phyloP scores from a whole-genome alignment of 2,329 filamentous ascomycete genomes.

The Ustilaginoidea virens region DNA sequence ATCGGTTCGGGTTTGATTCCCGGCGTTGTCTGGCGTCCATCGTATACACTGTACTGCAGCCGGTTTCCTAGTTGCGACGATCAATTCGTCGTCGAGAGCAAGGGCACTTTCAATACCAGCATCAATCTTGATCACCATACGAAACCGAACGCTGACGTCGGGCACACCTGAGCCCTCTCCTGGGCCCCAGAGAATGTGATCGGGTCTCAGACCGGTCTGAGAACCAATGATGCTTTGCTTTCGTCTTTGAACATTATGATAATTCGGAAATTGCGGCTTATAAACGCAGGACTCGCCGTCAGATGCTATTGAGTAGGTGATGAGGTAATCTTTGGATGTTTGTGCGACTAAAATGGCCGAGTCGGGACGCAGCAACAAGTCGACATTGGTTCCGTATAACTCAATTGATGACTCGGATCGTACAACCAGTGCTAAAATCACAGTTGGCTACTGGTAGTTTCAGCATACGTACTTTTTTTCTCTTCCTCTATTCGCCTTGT shows the following conservation, averaged over 20 bases:
- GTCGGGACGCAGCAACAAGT: constrained; percentile 77
- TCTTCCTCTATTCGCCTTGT: not conserved
- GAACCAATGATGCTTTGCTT: constrained; percentile 45
- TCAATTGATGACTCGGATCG: constrained; percentile 67
- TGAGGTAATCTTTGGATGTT: constrained; percentile 71
- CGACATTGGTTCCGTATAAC: constrained; percentile 72
- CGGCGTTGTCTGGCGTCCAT: constrained; percentile 73
- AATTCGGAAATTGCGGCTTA: constrained; percentile 61
- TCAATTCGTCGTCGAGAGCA: constrained; percentile 79
- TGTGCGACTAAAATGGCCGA: constrained; percentile 84
- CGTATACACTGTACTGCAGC: constrained; percentile 93
- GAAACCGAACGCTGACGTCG: constrained; percentile 81
- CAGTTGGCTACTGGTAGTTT: constrained; percentile 53
- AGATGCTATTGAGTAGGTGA: constrained; percentile 83
- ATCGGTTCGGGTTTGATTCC: constrained; percentile 80
- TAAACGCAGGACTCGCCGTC: constrained; percentile 76
- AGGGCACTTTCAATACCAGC: constrained; percentile 81
- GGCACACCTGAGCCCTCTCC: constrained; percentile 71
- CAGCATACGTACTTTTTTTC: not conserved
- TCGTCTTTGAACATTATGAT: constrained; percentile 45
- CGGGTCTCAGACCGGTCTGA: constrained; percentile 37
- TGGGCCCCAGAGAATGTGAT: constrained; percentile 54
- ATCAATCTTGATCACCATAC: constrained; percentile 97
- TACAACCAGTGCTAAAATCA: constrained; percentile 70
- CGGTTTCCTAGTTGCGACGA: constrained; percentile 83